These are phyloP conservation scores for Thelephora terrestris DNA, from an alignment of 1,284 basidiomycete genomes.

Conservation along the genomic window DNA sequence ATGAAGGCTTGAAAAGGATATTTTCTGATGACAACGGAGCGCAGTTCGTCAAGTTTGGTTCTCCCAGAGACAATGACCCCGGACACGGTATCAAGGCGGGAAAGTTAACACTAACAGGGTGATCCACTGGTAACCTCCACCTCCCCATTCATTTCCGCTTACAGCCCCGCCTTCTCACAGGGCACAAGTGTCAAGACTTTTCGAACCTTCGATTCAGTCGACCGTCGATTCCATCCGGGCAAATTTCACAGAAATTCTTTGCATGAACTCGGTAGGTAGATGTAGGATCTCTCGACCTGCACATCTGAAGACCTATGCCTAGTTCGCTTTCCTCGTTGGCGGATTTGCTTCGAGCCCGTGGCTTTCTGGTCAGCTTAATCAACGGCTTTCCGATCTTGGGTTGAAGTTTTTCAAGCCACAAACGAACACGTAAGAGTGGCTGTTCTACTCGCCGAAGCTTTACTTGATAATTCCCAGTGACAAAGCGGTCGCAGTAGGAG, in stretches of 20 bases:
- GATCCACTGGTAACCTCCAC: slow-evolving; percentile 2
- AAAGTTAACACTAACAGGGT: slow-evolving; percentile 36
- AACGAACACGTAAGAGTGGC: slow-evolving; percentile 50
- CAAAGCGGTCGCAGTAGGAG: slow-evolving; percentile 72
- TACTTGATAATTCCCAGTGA: slow-evolving; percentile 64
- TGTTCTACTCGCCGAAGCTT: slow-evolving; percentile 53
- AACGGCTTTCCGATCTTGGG: slow-evolving; percentile 7
- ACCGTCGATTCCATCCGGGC: no score
- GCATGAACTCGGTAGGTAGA: slow-evolving; percentile 49
- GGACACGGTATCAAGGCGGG: slow-evolving; percentile 34
- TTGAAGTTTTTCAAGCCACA: no score
- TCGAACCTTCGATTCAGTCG: slow-evolving; percentile 30
- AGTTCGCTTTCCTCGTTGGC: no score
- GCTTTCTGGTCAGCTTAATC: slow-evolving; percentile 56
- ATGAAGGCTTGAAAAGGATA: slow-evolving; percentile 38
- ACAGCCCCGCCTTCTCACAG: slow-evolving; percentile 22
- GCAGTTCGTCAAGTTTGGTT: slow-evolving; percentile 41
- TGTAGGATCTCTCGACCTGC: no score
- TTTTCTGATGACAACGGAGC: slow-evolving; percentile 32
- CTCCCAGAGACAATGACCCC: slow-evolving; percentile 33
- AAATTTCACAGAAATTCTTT: background rate
- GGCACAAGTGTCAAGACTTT: slow-evolving; percentile 30
- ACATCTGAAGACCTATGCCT: no score
- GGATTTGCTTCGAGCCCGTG: slow-evolving; percentile 69
- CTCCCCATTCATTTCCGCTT: background rate